These are phyloP conservation scores for Xylaria venustula DNA, from an alignment of 495 filamentous ascomycete genomes.

Conservation along the genomic window DNA sequence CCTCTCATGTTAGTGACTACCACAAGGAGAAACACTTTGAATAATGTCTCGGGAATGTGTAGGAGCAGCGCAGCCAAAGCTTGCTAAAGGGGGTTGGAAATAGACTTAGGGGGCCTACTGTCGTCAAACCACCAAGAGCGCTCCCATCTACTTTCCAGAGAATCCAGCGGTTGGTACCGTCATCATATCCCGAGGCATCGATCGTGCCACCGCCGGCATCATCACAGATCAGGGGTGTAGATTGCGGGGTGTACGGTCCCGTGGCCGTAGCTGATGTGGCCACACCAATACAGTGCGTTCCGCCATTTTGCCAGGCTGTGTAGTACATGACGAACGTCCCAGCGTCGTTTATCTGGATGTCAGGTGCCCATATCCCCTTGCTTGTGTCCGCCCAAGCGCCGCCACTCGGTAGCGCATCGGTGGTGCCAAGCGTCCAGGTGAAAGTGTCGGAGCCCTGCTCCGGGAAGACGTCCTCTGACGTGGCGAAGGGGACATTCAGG, in stretches of 20 bases:
- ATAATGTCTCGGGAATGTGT: too few relatives aligned
- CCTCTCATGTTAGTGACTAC: too few relatives aligned
- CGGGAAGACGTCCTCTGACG: conserved; percentile 9
- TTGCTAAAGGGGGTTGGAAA: too few relatives aligned
- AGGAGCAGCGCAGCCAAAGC: too few relatives aligned
- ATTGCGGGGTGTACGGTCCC: conserved; percentile 47
- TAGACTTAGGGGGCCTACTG: too few relatives aligned
- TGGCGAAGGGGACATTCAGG: conserved; percentile 27
- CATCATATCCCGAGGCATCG: conserved; percentile 51
- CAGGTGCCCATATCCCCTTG: conserved; percentile 24
- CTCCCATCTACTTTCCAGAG: conserved; percentile 61
- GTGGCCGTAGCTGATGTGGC: conserved; percentile 40
- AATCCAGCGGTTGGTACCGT: conserved; percentile 53
- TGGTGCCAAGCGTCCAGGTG: conserved; percentile 22
- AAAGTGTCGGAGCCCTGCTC: conserved; percentile 13
- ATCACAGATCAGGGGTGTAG: conserved; percentile 47
- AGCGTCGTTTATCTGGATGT: conserved; percentile 26
- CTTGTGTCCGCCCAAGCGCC: conserved; percentile 24
- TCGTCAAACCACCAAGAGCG: conserved; percentile 35
- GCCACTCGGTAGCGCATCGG: conserved; percentile 23
- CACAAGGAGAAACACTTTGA: too few relatives aligned
- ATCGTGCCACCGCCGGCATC: conserved; percentile 50
- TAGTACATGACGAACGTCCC: conserved; percentile 59
- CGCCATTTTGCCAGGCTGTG: conserved; percentile 39
- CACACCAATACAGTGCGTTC: conserved; percentile 51